Evolutionary conservation across 352 stramenopile species (phyloP), one percentile per base, ranked within the genome.

Genomic region (Phytopythium aichiense): DNA sequence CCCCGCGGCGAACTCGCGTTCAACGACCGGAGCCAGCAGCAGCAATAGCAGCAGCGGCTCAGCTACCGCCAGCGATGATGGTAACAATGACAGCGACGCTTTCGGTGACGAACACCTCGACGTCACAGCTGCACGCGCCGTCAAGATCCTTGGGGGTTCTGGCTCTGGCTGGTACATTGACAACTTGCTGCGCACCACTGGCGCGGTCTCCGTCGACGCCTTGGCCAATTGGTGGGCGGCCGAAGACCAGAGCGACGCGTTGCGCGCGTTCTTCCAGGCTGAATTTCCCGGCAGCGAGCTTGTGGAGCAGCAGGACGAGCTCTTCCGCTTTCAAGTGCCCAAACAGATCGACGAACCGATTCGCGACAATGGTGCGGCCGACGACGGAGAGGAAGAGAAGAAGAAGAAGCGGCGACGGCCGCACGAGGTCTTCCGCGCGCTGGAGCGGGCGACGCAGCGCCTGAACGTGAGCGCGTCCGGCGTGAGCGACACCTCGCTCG

Each of bases 401-500:
- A 80, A 4, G 28, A 31, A 31, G 28, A 31, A 31, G 28, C 28
- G 28, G 28, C 40, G 42, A 0, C 18, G 28, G 12, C 78, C 78
- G 15, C 67, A 65, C 13, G 56, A 73, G 49, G 75, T 93, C 49
- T 97, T 97, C 65, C 66, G 67, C 2, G 65, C 77, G 23, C 65
- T 97, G 4, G 90, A 97, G 56, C 65, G 73, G 4, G 72, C 71
- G n/a, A 92, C 86, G 49, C n/a, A 63, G 1, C 48, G 60, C 0
- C 63, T 94, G 16, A 60, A 69, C 30, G 84, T 97, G 55, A 73
- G 79, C 51, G 83, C 95, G 69, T 97, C 97, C 66, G 88, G 76
- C 49, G 75, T 97, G 58, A 91, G 80, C 40, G 83, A 97, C 66
- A 93, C 85, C n/a, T 91, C 88, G 20, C 71, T 97, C 28, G 91